A percentile compares a stretch with the other conserved stretches of the same genome.
Conservation (phyloP, 2,329 filamentous ascomycete species). For the Massarina eburnea region DNA sequence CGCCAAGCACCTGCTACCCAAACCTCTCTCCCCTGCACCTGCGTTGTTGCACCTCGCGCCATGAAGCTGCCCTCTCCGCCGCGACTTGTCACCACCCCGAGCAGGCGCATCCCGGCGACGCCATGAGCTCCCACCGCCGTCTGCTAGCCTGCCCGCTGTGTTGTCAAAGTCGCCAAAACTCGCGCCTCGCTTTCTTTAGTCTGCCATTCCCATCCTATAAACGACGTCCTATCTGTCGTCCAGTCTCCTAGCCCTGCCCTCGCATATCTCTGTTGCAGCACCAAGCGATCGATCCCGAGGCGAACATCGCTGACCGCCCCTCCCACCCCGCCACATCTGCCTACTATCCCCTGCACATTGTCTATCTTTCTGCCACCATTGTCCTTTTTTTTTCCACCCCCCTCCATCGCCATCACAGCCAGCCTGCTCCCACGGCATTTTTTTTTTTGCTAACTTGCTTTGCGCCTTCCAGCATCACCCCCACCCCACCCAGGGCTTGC, state of each 20-base stretch:
- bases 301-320: slow-evolving; percentile 2
- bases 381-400: slow-evolving; percentile 6
- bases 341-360: slow-evolving; percentile 9
- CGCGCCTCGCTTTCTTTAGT: slow-evolving; percentile 28
- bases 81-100: slow-evolving; percentile 26
- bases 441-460: slow-evolving; percentile 38
- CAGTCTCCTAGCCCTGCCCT: slow-evolving; percentile 38
- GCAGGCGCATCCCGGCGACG: slow-evolving; percentile 37
- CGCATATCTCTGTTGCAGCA: slow-evolving; percentile 32
- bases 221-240: slow-evolving; percentile 32
- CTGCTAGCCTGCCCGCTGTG: slow-evolving; percentile 34
- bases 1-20: slow-evolving; percentile 40
- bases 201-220: slow-evolving; percentile 37
- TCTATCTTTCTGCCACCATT: slow-evolving; percentile 16
- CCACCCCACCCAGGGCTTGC: slow-evolving; percentile 74
- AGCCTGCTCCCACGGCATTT: slow-evolving; percentile 13
- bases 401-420: too few relatives aligned
- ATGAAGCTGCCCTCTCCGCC: slow-evolving; percentile 17
- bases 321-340: neutral
- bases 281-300: slow-evolving; percentile 21
- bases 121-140: slow-evolving; percentile 28
- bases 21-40: slow-evolving; percentile 19
- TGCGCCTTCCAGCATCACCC: slow-evolving; percentile 66
- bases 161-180: slow-evolving; percentile 29
- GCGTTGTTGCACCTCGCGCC: slow-evolving; percentile 28